Evolutionary conservation across 805 yeast species (phyloP).

Genomic region (Pichia cabralensis): DNA sequence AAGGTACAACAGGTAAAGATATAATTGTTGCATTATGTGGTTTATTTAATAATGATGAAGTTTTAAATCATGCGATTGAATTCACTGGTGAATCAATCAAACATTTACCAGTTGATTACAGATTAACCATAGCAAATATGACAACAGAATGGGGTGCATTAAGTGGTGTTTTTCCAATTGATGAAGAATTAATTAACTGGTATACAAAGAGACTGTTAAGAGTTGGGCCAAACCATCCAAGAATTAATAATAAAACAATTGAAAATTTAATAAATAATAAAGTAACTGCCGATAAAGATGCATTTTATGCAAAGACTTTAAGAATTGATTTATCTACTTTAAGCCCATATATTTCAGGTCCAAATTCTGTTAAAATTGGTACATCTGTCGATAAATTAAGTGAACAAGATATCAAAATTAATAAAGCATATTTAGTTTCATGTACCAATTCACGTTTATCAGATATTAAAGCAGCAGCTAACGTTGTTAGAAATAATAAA

Average conservation of each 20-base stretch:
- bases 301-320: conserved; percentile 81
- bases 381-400: conserved; percentile 70
- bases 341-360: conserved; percentile 89
- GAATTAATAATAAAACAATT: conserved; percentile 59
- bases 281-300: conserved; percentile 57
- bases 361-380: conserved; percentile 91
- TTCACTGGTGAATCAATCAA: conserved; percentile 76
- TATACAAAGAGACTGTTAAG: conserved; percentile 52
- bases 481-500: conserved; percentile 69
- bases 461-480: conserved; percentile 92
- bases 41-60: conserved; percentile 83
- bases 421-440: conserved; percentile 95
- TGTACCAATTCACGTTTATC: conserved; percentile 93
- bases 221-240: conserved; percentile 53
- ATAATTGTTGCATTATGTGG: conserved; percentile 96
- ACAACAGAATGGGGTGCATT: conserved; percentile 99
- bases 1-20: conserved; percentile 92
- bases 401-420: conserved; percentile 59
- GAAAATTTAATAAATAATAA: conserved; percentile 35
- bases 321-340: conserved; percentile 70
- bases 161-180: conserved; percentile 96
- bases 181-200: conserved; percentile 65
- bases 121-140: conserved; percentile 93
- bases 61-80: conserved; percentile 87
- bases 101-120: conserved; percentile 64